Conservation (phyloP, 1,284 basidiomycete species). For the Ceratobasidium sp. region DNA sequence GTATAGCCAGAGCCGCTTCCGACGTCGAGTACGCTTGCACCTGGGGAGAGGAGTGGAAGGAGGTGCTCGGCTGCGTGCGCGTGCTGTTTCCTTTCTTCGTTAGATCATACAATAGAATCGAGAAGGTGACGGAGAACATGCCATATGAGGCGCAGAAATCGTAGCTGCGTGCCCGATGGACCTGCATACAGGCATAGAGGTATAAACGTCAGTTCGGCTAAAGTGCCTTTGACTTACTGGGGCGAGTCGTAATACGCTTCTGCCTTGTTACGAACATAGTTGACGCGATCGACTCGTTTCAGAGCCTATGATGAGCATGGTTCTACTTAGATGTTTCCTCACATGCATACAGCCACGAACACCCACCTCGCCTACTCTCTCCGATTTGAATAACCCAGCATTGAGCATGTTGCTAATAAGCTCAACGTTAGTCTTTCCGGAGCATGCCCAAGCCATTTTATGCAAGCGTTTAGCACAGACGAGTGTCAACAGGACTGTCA, state of each 20-base stretch:
- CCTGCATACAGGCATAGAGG: conserved; percentile 55
- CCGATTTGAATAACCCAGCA: conserved; percentile 66
- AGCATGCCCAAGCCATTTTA: conserved; percentile 84
- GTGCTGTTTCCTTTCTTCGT: conserved; percentile 62
- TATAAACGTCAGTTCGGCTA: background rate
- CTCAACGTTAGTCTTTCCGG: conserved; percentile 73
- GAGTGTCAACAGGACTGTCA: background rate
- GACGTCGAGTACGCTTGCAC: conserved; percentile 80
- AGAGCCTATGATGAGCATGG: conserved; percentile 66
- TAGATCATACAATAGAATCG: background rate
- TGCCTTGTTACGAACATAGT: conserved; percentile 68
- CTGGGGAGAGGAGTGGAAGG: conserved; percentile 73
- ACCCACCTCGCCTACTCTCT: conserved; percentile 60
- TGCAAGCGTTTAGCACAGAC: background rate
- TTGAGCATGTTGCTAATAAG: conserved; percentile 74
- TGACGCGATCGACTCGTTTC: conserved; percentile 73
- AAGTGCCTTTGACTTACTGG: conserved; percentile 62
- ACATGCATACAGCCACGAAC: background rate
- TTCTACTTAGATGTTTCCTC: conserved; percentile 8
- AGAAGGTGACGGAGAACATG: conserved; percentile 49
- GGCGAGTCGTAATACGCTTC: conserved; percentile 83
- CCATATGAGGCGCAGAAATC: conserved; percentile 93
- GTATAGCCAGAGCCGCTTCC: conserved; percentile 85
- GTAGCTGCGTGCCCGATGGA: conserved; percentile 83
- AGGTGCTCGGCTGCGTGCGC: conserved; percentile 83